Evolutionary conservation across 768 basidiomycete genomes (phyloP).

Genomic region (Podaxis pistillaris): DNA sequence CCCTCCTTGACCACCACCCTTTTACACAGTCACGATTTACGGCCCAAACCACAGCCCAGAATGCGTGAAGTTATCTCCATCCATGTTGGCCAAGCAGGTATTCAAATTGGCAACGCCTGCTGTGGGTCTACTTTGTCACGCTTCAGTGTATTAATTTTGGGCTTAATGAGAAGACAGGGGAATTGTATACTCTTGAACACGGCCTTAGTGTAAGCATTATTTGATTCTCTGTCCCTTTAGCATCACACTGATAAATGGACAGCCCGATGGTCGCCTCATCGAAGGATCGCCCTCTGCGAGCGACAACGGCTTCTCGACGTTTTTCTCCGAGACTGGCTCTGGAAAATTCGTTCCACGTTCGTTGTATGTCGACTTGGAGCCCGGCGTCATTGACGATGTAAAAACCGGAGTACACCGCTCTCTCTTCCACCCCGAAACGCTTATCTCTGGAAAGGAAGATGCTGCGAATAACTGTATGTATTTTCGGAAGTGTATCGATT

Average conservation of each 20-base stretch:
- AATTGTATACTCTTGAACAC: conserved; percentile 97
- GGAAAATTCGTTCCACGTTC: conserved; percentile 97
- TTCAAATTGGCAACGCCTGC: conserved; percentile 94
- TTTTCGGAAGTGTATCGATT: conserved; percentile 3
- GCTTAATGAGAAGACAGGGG: conserved; percentile 57
- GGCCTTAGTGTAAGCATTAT: conserved; percentile 78
- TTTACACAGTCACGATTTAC: conserved; percentile 15
- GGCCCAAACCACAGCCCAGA: conserved; percentile 14
- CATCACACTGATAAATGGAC: conserved; percentile 20
- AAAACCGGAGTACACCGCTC: conserved; percentile 88
- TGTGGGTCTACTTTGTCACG: conserved; percentile 52
- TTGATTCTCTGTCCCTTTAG: conserved; percentile 3
- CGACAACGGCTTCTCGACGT: conserved; percentile 93
- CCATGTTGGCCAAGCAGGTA: conserved; percentile 96
- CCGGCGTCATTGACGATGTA: conserved; percentile 94
- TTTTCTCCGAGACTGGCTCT: conserved; percentile 93
- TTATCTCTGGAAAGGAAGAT: conserved; percentile 98
- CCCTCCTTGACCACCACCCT: conserved; percentile 12
- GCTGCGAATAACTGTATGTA: conserved; percentile 97
- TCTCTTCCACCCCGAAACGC: conserved; percentile 96
- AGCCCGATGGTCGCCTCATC: conserved; percentile 91
- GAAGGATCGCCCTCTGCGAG: conserved; percentile 65
- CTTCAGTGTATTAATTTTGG: conserved; percentile 17
- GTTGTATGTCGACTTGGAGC: conserved; percentile 94
- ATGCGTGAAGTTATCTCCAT: conserved; percentile 97